A percentile compares a stretch with the other conserved stretches of the same genome.
phyloP scores from a whole-genome alignment of 352 stramenopile species.

The Globisporangium canariense region DNA sequence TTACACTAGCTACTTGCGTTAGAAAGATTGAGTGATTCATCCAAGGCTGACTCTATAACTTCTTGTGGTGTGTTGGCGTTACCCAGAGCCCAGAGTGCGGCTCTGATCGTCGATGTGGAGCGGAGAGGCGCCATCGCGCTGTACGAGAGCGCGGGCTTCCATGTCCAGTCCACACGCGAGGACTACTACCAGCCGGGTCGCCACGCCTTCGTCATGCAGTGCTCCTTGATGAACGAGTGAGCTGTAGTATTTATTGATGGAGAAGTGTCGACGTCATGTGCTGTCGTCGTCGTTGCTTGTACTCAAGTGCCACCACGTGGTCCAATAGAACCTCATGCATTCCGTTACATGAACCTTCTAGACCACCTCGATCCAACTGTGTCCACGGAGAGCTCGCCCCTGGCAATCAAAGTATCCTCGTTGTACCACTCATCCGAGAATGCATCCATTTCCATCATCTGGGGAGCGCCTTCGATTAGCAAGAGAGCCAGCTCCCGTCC shows the following conservation, averaged over 20 bases:
- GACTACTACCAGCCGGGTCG: constrained; percentile 44
- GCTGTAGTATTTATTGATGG: not conserved
- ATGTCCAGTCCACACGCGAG: constrained; percentile 18
- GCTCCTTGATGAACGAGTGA: not conserved
- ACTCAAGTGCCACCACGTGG: too few species aligned
- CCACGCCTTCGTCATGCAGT: constrained; percentile 42
- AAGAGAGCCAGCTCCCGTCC: not conserved
- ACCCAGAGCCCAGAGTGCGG: constrained; percentile 14
- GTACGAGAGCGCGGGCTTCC: constrained; percentile 39
- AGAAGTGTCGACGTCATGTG: not conserved
- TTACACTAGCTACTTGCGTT: too few species aligned
- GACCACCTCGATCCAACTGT: not conserved
- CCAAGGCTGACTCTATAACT: not conserved
- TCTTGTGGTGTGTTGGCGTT: not conserved
- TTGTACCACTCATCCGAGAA: too few species aligned
- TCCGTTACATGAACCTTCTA: not conserved
- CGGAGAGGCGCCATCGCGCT: constrained; percentile 32
- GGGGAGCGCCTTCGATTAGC: not conserved
- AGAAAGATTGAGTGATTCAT: too few species aligned
- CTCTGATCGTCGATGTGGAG: constrained; percentile 31
- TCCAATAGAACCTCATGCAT: not conserved
- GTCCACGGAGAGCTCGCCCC: not conserved
- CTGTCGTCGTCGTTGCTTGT: too few species aligned
- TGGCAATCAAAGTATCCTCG: not conserved
- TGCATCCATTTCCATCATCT: not conserved